Evolutionary conservation across 2,329 filamentous ascomycete genomes (phyloP).

Genomic region (Colletotrichum magnum): DNA sequence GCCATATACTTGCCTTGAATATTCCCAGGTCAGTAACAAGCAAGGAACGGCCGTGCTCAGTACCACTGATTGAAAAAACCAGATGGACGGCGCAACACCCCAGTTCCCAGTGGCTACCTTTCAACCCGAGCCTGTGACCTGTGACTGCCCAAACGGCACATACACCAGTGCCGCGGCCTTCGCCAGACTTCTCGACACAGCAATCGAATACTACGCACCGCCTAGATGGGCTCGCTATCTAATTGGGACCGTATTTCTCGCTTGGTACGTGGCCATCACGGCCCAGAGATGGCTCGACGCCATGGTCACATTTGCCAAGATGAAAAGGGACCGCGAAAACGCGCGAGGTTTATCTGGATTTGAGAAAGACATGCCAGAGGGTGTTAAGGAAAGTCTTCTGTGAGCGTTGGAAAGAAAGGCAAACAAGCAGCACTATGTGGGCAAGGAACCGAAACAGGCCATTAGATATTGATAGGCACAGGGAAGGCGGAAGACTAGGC

Average conservation of each 20-base stretch:
- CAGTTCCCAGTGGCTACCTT: neutral
- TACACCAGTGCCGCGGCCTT: neutral
- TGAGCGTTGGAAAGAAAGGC: too few species aligned
- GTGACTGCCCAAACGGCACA: constrained; percentile 13
- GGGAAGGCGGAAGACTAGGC: neutral
- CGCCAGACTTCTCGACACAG: neutral
- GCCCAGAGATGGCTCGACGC: constrained; percentile 1
- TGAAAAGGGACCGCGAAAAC: constrained; percentile 1
- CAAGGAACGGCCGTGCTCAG: neutral
- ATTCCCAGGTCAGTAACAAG: too few species aligned
- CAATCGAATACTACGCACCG: constrained; percentile 12
- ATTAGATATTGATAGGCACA: too few species aligned
- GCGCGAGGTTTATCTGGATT: neutral
- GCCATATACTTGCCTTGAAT: too few species aligned
- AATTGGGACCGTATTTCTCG: neutral
- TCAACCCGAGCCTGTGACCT: neutral
- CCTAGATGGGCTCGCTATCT: constrained; percentile 8
- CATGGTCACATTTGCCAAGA: neutral
- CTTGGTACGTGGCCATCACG: neutral
- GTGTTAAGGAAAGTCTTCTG: neutral
- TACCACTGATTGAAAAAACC: neutral
- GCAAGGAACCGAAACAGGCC: too few species aligned
- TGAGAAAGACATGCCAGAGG: neutral
- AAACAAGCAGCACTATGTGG: too few species aligned
- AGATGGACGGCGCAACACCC: neutral